Percentiles rank a stretch among this genome's conserved stretches.
These are phyloP conservation scores for Stephanodiscus triporus DNA, from an alignment of 108 stramenopile genomes.

Conservation along the genomic window DNA sequence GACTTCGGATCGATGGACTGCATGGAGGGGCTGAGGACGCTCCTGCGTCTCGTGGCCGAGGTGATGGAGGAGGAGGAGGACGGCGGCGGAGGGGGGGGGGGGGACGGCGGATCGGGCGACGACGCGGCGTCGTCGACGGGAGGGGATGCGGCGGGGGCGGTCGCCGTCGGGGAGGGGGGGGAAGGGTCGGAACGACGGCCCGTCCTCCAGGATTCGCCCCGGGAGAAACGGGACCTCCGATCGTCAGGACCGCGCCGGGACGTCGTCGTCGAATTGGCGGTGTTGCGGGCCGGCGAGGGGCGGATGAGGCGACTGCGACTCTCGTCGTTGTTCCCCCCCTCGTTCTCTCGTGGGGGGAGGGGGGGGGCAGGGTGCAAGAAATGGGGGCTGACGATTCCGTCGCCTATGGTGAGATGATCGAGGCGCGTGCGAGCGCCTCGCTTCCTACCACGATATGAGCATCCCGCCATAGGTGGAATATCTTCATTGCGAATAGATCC, in stretches of 20 bases:
- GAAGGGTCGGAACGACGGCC: background rate
- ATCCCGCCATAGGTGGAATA: too few species aligned
- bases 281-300: conserved; percentile 29
- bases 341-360: background rate
- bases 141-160: background rate
- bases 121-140: background rate
- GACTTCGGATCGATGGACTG: conserved; percentile 38
- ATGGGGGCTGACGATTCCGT: too few species aligned
- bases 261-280: conserved; percentile 45
- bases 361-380: too few species aligned
- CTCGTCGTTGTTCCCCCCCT: conserved; percentile 19
- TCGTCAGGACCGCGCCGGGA: background rate
- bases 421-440: too few species aligned
- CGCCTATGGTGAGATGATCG: too few species aligned
- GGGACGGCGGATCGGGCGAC: background rate
- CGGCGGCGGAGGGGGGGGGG: conserved; percentile 2
- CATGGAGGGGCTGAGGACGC: conserved; percentile 26
- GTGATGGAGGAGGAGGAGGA: conserved; percentile 8
- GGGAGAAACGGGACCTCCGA: conserved; percentile 16
- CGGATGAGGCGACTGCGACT: conserved; percentile 48
- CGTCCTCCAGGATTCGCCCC: background rate
- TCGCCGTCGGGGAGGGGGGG: background rate
- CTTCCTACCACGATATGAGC: too few species aligned
- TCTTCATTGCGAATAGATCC: too few species aligned
- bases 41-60: conserved; percentile 39